These are phyloP conservation scores for Gilbertella persicaria DNA, from an alignment of 371 early-diverging fungal genomes.

Conservation along the genomic window DNA sequence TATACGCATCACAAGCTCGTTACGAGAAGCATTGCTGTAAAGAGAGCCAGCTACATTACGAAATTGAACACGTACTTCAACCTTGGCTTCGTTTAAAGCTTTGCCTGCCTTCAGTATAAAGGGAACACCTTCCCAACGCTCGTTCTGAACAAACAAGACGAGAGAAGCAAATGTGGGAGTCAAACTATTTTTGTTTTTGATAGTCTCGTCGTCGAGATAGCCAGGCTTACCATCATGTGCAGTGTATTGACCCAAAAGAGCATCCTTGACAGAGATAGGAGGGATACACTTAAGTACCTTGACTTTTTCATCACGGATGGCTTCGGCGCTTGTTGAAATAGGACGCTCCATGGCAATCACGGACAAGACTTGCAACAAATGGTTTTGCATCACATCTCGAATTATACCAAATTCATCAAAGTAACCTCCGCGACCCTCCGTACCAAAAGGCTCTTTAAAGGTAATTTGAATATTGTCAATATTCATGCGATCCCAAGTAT, in stretches of 20 bases:
- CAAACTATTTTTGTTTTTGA: conserved; percentile 73
- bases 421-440: conserved; percentile 98
- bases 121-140: conserved; percentile 96
- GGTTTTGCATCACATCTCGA: conserved; percentile 99
- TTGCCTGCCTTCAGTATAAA: conserved; percentile 97
- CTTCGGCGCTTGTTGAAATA: conserved; percentile 80
- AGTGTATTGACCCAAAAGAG: conserved; percentile 89
- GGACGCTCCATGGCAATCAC: conserved; percentile 94
- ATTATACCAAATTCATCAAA: conserved; percentile 99
- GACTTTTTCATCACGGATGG: conserved; percentile 91
- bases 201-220: conserved; percentile 90
- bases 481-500: conserved; percentile 88
- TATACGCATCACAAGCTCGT: conserved; percentile 95
- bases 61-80: conserved; percentile 96
- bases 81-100: conserved; percentile 91
- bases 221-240: conserved; percentile 80
- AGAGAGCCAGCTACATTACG: conserved; percentile 81
- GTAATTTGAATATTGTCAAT: conserved; percentile 97
- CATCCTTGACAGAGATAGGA: conserved; percentile 77
- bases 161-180: conserved; percentile 95
- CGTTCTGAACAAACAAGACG: conserved; percentile 86
- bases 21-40: conserved; percentile 75
- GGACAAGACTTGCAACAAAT: conserved; percentile 88
- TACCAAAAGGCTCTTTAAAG: conserved; percentile 98
- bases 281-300: conserved; percentile 82